Evolutionary conservation across 1,284 basidiomycete genomes (phyloP), one percentile per base, ranked within the genome.

Genomic region (Neolentinus lepideus): DNA sequence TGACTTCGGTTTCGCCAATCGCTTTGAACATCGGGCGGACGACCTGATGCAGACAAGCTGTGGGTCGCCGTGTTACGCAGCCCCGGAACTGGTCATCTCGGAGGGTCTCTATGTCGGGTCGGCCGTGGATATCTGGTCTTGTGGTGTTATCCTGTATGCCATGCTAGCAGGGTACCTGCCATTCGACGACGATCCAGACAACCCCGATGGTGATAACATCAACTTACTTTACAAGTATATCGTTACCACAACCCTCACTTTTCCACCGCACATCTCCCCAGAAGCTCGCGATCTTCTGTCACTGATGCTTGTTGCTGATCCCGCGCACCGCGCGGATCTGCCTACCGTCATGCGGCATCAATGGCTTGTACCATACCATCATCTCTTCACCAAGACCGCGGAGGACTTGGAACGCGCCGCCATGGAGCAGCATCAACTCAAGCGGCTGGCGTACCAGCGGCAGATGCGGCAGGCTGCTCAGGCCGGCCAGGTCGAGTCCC

Each of bases 141-240:
- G 97, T 64, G 97, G 97, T 60, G 97, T 99, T 61, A 99, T 99
- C 64, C 81, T 99, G 4, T 99, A 98, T 70, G 97, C 97, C 56
- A 99, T 99, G 96, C 84, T 99, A 11, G 94, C 96, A 1, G 97
- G 97, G 8, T 99, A 99, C 68, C 85, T 99, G 29, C 97, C 97
- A n/a, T 99, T 98, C 70, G 97, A 99, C 71, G 97, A 99, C 70
- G 97, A 99, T 72, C 97, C 97, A 1, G 89, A 88, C 29, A 99
- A 99, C 70, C 97, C 97, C 2, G 97, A 99, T 60, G 97, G 97
- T 57, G 95, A 99, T 76, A 99, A 99, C 74, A 99, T 99, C 79
- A 99, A 98, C 68, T 79, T 98, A n/a, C 78, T 99, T 53, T 99
- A 99, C 85, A 94, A 92, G 71, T 99, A 99, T 75, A 99, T 99